Evolutionary conservation across 1,284 basidiomycete genomes (phyloP).

Genomic region (Ustilago nuda): DNA sequence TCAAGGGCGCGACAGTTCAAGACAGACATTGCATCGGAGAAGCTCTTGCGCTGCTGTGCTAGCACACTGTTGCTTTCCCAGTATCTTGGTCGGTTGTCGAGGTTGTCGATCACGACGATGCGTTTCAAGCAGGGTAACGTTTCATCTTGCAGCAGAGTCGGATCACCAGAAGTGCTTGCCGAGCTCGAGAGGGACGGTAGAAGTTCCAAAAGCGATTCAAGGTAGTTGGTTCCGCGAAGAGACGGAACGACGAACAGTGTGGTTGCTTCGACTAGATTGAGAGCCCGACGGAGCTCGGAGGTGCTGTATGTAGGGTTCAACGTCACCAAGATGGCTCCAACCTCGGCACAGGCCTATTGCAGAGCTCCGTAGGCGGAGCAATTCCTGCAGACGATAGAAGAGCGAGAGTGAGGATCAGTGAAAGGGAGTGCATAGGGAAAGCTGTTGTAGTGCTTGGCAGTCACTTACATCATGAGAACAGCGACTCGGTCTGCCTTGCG

Average conservation of each 20-base stretch:
- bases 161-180: conserved; percentile 49
- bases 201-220: conserved; percentile 72
- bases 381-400: conserved; percentile 23
- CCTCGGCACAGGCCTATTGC: conserved; percentile 83
- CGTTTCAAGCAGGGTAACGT: conserved; percentile 77
- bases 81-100: conserved; percentile 56
- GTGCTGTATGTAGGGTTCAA: conserved; percentile 83
- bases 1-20: conserved; percentile 42
- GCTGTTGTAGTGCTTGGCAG: background rate
- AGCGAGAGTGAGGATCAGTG: background rate
- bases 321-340: conserved; percentile 83
- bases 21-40: conserved; percentile 42
- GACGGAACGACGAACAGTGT: conserved; percentile 80
- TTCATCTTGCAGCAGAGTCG: conserved; percentile 73
- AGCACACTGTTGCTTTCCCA: conserved; percentile 58
- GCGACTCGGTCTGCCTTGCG: conserved; percentile 81
- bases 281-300: conserved; percentile 76
- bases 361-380: conserved; percentile 80
- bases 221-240: conserved; percentile 61
- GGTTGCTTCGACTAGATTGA: conserved; percentile 78
- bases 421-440: no score
- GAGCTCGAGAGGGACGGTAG: conserved; percentile 77
- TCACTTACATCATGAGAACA: conserved; percentile 76
- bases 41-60: conserved; percentile 41
- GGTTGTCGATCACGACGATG: conserved; percentile 78